phyloP scores from a whole-genome alignment of 768 basidiomycete genomes.

The Hericium erinaceus region DNA sequence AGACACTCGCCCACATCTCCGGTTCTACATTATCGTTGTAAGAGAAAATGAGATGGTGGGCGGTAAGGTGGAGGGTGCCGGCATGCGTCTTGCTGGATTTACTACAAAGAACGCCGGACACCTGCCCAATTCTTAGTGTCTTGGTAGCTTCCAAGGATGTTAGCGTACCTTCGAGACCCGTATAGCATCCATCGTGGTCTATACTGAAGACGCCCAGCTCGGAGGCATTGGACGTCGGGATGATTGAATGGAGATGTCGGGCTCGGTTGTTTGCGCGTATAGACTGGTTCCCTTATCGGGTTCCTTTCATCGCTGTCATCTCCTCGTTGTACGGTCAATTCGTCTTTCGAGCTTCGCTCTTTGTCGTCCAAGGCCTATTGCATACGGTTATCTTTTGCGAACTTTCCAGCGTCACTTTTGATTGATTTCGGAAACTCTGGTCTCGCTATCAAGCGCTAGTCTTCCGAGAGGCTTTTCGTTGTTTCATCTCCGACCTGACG shows the following conservation, averaged over 20 bases:
- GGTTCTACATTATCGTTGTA: slow-evolving; percentile 50
- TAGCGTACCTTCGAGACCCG: background rate
- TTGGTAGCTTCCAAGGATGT: slow-evolving; percentile 50
- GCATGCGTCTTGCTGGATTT: slow-evolving; percentile 47
- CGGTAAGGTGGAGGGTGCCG: slow-evolving; percentile 87
- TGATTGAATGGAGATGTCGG: background rate
- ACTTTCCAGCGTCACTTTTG: too few relatives aligned
- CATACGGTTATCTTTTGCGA: too few relatives aligned
- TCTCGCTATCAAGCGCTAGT: too few relatives aligned
- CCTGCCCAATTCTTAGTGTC: slow-evolving; percentile 65
- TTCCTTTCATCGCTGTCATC: too few relatives aligned
- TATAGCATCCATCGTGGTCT: background rate
- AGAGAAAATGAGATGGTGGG: slow-evolving; percentile 91
- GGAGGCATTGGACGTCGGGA: background rate
- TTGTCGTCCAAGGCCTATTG: too few relatives aligned
- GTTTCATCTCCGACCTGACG: too few relatives aligned
- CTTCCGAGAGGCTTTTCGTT: too few relatives aligned
- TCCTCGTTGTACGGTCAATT: too few relatives aligned
- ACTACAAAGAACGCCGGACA: slow-evolving; percentile 59
- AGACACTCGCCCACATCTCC: slow-evolving; percentile 77
- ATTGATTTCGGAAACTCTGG: too few relatives aligned
- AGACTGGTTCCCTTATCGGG: background rate
- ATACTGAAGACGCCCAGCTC: background rate
- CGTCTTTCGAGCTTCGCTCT: too few relatives aligned
- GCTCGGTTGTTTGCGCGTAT: background rate